These are phyloP conservation scores for Lentinus brumalis DNA, from an alignment of 768 basidiomycete species.

Conservation along the genomic window DNA sequence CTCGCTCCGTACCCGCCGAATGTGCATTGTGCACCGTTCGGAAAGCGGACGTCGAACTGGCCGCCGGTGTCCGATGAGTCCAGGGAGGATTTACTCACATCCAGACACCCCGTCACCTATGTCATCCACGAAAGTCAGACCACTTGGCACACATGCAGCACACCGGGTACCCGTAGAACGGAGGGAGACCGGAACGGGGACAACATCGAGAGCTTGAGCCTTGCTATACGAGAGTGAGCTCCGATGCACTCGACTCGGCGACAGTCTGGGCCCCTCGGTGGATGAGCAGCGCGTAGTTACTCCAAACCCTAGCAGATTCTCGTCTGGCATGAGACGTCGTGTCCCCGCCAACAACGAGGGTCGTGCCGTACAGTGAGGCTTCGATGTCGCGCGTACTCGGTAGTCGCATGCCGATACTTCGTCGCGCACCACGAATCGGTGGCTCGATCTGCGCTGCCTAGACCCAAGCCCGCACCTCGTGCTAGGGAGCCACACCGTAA, in stretches of 20 bases:
- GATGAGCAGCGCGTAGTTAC: not conserved
- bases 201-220: not conserved
- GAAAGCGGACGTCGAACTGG: conserved; percentile 52
- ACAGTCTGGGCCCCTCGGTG: not conserved
- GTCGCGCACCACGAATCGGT: not conserved
- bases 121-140: not conserved
- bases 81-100: conserved; percentile 34
- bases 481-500: not conserved
- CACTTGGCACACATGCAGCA: not conserved
- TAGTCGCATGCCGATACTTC: not conserved
- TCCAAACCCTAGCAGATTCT: not conserved
- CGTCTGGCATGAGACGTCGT: not conserved
- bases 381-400: not conserved
- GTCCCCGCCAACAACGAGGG: not conserved
- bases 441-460: not conserved
- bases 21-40: conserved; percentile 54
- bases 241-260: not conserved
- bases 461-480: not conserved
- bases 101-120: conserved; percentile 45
- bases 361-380: not conserved
- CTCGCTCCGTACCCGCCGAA: conserved; percentile 54
- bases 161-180: not conserved
- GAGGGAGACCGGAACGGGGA: not conserved
- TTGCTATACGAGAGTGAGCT: not conserved
- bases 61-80: conserved; percentile 43